Conservation (phyloP, 306 rosid species). For the Ormosia emarginata region DNA sequence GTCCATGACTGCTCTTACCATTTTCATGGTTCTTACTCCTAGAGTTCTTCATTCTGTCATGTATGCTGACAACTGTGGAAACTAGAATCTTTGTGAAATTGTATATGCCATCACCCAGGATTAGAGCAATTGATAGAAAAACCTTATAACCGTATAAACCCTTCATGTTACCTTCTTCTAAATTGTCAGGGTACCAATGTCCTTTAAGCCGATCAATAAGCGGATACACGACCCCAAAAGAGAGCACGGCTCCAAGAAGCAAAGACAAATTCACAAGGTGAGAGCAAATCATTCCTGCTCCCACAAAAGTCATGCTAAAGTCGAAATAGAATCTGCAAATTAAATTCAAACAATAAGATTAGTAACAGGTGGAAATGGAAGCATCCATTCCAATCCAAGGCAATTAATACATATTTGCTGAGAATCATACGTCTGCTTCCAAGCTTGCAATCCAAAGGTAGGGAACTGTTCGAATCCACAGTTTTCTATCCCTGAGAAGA, state of each 20-base stretch:
- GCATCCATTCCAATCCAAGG: conserved; percentile 2
- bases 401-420: not conserved
- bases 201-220: conserved; percentile 65
- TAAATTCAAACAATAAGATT: not conserved
- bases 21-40: conserved; percentile 27
- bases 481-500: conserved; percentile 66
- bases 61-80: conserved; percentile 42
- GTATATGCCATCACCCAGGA: conserved; percentile 85
- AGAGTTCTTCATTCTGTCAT: conserved; percentile 30
- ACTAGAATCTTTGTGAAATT: conserved; percentile 62
- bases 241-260: conserved; percentile 83
- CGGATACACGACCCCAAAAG: conserved; percentile 85
- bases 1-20: conserved; percentile 4
- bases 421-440: conserved; percentile 70
- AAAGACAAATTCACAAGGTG: conserved; percentile 80
- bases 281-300: conserved; percentile 98
- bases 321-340: conserved; percentile 81
- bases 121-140: conserved; percentile 72
- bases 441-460: conserved; percentile 89
- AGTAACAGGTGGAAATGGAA: not conserved
- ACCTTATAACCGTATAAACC: conserved; percentile 94
- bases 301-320: conserved; percentile 72
- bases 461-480: conserved; percentile 88
- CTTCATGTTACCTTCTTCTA: conserved; percentile 78
- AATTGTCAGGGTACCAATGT: conserved; percentile 66